Conservation (phyloP, 2,329 filamentous ascomycete genomes). For the Tetracladium maxilliforme region DNA sequence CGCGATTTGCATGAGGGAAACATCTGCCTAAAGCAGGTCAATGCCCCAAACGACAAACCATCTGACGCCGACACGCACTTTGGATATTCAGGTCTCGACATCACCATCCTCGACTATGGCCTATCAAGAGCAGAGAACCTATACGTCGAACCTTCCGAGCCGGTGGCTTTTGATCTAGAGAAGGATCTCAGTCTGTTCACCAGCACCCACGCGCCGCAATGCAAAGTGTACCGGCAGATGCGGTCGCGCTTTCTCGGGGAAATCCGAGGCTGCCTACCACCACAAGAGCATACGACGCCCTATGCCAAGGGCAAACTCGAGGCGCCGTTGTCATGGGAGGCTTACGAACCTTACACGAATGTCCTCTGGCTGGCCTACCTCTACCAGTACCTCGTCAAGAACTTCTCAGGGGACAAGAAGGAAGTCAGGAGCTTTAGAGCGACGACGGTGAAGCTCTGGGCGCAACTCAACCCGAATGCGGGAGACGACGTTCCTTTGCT, state of each 20-base stretch:
- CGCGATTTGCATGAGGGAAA: constrained; percentile 53
- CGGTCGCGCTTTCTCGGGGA: constrained; percentile 38
- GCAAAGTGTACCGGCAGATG: constrained; percentile 47
- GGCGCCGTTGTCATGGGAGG: constrained; percentile 31
- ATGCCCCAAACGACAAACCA: background rate
- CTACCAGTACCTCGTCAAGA: constrained; percentile 32
- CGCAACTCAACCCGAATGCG: constrained; percentile 32
- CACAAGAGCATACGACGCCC: constrained; percentile 27
- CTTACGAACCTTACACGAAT: constrained; percentile 45
- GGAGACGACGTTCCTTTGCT: constrained; percentile 8
- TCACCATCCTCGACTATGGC: constrained; percentile 52
- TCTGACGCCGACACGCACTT: constrained; percentile 22
- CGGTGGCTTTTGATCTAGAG: constrained; percentile 43
- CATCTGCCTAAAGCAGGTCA: constrained; percentile 28
- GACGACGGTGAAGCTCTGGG: constrained; percentile 36
- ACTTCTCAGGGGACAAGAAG: constrained; percentile 24
- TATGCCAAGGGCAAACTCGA: constrained; percentile 14
- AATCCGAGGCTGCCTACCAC: constrained; percentile 32
- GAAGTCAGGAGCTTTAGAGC: constrained; percentile 29
- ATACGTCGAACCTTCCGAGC: constrained; percentile 15
- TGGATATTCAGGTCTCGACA: constrained; percentile 44
- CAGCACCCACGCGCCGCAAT: constrained; percentile 43
- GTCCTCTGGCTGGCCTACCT: constrained; percentile 51
- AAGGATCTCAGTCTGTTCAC: constrained; percentile 43
- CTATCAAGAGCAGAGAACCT: constrained; percentile 40